Conservation (phyloP, 2,329 filamentous ascomycete species). For the Fusarium sp. region DNA sequence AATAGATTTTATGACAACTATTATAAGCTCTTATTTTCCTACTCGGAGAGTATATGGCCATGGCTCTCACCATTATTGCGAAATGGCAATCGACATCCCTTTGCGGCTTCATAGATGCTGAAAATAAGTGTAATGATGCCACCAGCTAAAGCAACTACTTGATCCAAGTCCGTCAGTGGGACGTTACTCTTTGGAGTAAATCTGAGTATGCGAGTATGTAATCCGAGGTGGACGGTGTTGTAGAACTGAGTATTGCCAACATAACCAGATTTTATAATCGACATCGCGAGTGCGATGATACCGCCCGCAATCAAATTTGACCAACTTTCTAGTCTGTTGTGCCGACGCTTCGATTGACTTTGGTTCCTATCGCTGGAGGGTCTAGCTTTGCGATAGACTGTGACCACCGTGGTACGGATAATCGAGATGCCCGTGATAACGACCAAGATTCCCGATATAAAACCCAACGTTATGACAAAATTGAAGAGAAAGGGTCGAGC, state of each 20-base stretch:
- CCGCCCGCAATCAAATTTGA: not conserved
- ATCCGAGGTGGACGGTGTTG: not conserved
- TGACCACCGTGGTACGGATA: fast-evolving
- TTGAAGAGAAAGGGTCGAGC: not conserved
- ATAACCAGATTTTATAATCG: not conserved
- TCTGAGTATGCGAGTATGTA: not conserved
- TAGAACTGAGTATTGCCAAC: not conserved
- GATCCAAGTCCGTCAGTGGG: not conserved
- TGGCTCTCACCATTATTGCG: fast-evolving
- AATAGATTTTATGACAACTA: no score
- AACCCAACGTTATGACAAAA: not conserved
- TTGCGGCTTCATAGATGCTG: not conserved
- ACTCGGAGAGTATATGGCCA: no score
- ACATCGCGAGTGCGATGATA: not conserved
- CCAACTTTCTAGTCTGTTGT: not conserved
- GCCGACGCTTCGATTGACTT: fast-evolving
- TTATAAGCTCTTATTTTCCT: no score
- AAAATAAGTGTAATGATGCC: not conserved
- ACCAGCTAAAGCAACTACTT: not conserved
- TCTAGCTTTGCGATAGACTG: not conserved
- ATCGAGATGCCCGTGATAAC: not conserved
- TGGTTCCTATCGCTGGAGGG: no score
- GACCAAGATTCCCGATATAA: not conserved
- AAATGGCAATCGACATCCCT: not conserved
- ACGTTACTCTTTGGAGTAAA: not conserved